Evolutionary conservation across 805 yeast species (phyloP), one percentile per base, ranked within the genome.

Genomic region (Sungouiella thailandica): DNA sequence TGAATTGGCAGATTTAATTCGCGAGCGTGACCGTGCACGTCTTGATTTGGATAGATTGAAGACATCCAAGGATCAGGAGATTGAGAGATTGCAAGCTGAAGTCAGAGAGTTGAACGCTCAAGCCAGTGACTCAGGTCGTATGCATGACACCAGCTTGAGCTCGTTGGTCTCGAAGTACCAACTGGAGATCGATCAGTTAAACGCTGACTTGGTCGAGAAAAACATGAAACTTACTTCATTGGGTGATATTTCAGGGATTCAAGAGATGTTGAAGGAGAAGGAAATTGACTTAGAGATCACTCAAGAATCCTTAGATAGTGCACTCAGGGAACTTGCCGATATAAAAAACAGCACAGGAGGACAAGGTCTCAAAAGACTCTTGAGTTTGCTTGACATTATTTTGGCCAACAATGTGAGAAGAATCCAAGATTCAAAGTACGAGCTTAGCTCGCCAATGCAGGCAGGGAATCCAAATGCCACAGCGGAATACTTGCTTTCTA

Each of bases 21-120:
- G 93, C 41, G 96, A 87, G 54, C 76, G 96, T 37, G 96, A 87
- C 53, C 72, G 95, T 30, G 94, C 95, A 1, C 73, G 90, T 50
- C 66, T 87, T 46, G 96, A 87, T 39, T 61, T 86, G 26, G 95
- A 85, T 43, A 72, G 84, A 44, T 53, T 73, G 8, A 76, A 72
- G 46, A 88, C 84, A 7, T 65, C 74, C 25, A 79, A 79, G 44
- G 78, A 74, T 35, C 76, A 67, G 39, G 84, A 81, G 44, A 70
- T 78, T 39, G 90, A 82, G 45, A 70, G 63, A 41, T 65, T 84
- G 18, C 78, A 79, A 46, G 64, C 86, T 2, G 79, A 81, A 45
- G 53, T 83, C 25, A 68, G 86, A 39, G 78, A 77, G 35, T 59
- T 79, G 37, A 74, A 77, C 40, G 70, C 72, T 39, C 72, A 74